Evolutionary conservation across 179 eudicot genomes (phyloP).

Genomic region (Beta macrorhiza): DNA sequence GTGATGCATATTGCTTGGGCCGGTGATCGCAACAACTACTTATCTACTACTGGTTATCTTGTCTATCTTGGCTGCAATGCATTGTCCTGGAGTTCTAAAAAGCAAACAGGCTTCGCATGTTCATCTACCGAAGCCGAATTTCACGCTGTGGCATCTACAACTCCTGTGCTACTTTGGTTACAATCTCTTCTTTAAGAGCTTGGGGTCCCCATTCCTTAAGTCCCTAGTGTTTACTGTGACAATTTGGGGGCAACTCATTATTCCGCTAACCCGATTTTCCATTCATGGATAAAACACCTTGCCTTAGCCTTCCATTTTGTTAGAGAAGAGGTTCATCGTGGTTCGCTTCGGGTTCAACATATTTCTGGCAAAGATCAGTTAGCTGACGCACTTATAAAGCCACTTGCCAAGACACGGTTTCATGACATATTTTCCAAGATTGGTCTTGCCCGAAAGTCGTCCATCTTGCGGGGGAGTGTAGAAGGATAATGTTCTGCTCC

Average conservation of each 20-base stretch:
- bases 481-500: too few species aligned
- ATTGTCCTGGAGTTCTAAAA: not conserved
- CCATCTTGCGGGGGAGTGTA: conserved; percentile 18
- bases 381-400: conserved; percentile 4
- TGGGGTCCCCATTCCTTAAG: not conserved
- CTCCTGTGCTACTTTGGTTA: not conserved
- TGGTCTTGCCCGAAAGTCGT: not conserved
- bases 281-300: not conserved
- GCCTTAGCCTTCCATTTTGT: conserved; percentile 4
- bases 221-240: conserved; percentile 2
- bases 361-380: not conserved
- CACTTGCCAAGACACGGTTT: not conserved
- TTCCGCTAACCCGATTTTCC: conserved; percentile 6
- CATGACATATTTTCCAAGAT: not conserved
- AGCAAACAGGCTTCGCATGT: not conserved
- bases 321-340: not conserved
- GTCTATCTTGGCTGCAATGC: not conserved
- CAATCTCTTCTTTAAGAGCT: not conserved
- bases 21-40: not conserved
- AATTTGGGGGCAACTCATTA: not conserved
- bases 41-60: not conserved
- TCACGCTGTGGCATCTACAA: not conserved
- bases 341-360: not conserved
- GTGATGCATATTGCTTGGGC: not conserved
- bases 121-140: conserved; percentile 21